Base-by-base conservation (phyloP, 768 basidiomycete genomes). In the Phaeotremella fagi region DNA sequence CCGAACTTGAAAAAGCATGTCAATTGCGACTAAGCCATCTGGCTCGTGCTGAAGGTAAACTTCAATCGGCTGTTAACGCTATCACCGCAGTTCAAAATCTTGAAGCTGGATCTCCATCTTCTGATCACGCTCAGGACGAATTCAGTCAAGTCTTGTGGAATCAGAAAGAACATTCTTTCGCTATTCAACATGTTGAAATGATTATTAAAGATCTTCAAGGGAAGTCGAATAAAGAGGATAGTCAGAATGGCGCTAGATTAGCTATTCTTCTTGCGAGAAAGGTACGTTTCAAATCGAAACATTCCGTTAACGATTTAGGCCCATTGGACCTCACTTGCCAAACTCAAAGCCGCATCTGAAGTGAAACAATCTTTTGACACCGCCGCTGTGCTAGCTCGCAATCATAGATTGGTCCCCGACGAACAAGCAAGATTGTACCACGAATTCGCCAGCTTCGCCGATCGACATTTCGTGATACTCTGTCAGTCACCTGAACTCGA, bases 61-160 rank as follows among this genome's bases (percentile, higher is more conserved):
- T 81, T 15, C 91, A 95, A 65, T 81, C 90, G 29, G 88, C 94
- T 0, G 75, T 95, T 24, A 98, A 94, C 65, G 84, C 91, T 3
- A 78, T 92, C 31, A 78, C 88, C 26, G 81, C 82, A 24, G 88
- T 90, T 0, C 85, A 87, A 66, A 78, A 76, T 31, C 74, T 91
- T 3, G 82, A 57, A 49, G 31, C 66, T 57, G 1, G 59, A 50
- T 1, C n/a, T 68, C 79, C 0, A 76, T 75, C 49, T 15, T 77
- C 81, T 3, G 76, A 77, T n/a, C 78, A 80, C 25, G 82, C 87
- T 22, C 82, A 83, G 0, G 80, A 85, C 63, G 92, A 95, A 68
- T 90, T 89, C 61, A 86, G 94, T 15, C 82, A 85, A 54, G 90
- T 97, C 16, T 79, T 98, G 5, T 98, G 94, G 90, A 74, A 82